Base-by-base conservation (phyloP, 192 early-diverging fungal genomes). In the Rhizophagus sp. region DNA sequence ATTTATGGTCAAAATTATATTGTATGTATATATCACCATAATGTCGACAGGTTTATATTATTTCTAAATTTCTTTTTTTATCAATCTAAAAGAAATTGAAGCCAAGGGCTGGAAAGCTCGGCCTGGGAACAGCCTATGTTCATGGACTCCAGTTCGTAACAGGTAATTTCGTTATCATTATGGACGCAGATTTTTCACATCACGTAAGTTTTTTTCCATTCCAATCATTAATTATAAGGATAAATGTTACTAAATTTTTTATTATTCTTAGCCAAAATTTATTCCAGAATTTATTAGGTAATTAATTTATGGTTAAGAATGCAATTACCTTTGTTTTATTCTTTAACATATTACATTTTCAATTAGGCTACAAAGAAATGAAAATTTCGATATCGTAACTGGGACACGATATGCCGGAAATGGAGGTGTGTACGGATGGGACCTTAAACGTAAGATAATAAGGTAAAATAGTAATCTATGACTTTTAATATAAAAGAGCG, bases 131-230 rank as follows among this genome's bases (percentile, higher is more conserved):
- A 3, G 97, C 97, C 33, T 99, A 99, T 79, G 90, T 97, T 22
- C 93, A 99, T 82, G 97, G 97, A 49, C 94, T 97, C 33, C 90
- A 97, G 84, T 92, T 93, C 83, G 95, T 96, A 15, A 97, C 96
- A 24, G 97, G 97, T 52, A 94, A 97, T 86, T 97, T 93, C 89
- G 88, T 98, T 49, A 95, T 99, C 80, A 98, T 99, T 82, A 94
- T 99, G 96, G 97, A 99, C 81, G 97, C 97, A 27, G 97, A 99
- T 82, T 97, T 99, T 92, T 98, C 97, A 33, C 97, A 99, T 84
- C 97, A 99, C 81, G 95, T 96, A 92, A 84, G 80, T 64, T 25
- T 11, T 36, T 49, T 12, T 44, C 71, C 7, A 82, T 44, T n/a
- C 47, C 57, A 24, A 6, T 75, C 2, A 44, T 63, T 63, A 62